Evolutionary conservation across 495 filamentous ascomycete genomes (phyloP), one percentile per base, ranked within the genome.

Genomic region (Xylaria venustula): DNA sequence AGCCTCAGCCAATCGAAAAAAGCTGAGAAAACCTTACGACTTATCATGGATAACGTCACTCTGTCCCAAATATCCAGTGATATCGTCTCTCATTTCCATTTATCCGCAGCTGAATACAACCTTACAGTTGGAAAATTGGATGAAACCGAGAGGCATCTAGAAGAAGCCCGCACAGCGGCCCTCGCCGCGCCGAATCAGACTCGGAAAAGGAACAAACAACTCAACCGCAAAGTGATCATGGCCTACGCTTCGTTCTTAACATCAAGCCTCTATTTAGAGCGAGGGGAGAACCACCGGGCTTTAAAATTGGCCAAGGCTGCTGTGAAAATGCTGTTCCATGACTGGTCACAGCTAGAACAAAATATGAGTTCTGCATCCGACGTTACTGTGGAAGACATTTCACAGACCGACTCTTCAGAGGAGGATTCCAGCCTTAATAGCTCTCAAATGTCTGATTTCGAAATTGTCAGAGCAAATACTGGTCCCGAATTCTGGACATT

Each of bases 401-500:
- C 73, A 28, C 65, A 65, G 41, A 69, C 65, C 34, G 77, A 73
- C n/a, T 37, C 71, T 19, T 79, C 68, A 46, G 70, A 66, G 46
- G 65, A 58, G 17, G 65, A 70, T 34, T 65, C 59, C 14, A 66
- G 61, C 36, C 30, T 69, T 5, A 61, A 55, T 12, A 63, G 25
- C 52, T 68, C 73, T 36, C 71, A 76, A 23, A 37, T 67, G 22
- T 58, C 57, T 7, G 59, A 64, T 15, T 12, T 59, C 12, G 64
- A 67, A 1, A 17, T 51, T 22, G 20, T 58, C 41, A 58, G 63
- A 26, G 34, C 46, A 14, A 62, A 53, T 17, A 79, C 79, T 15
- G 88, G 89, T 2, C 85, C 91, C 0, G 81, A 82, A 12, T 93
- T 94, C 62, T 98, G 94, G 94, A 77, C 83, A 19, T 77, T 97